Conservation (phyloP, 495 filamentous ascomycete genomes). For the Podospora conica region DNA sequence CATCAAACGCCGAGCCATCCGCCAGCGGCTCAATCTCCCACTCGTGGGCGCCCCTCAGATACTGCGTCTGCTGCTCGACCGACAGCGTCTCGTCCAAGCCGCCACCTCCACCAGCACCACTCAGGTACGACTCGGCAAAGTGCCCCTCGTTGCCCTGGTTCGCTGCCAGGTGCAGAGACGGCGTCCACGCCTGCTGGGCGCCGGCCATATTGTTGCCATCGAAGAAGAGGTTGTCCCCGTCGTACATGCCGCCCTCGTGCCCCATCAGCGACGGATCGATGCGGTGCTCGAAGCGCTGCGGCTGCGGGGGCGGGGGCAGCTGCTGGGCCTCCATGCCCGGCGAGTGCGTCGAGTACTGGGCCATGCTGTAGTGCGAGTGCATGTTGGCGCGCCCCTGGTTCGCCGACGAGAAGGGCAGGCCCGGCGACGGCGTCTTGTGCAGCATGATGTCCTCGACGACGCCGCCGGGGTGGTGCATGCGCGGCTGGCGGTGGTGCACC, state of each 20-base stretch:
- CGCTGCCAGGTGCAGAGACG: constrained; percentile 13
- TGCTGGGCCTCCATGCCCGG: constrained; percentile 2
- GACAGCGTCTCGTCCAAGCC: constrained; percentile 23
- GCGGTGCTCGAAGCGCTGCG: constrained; percentile 21
- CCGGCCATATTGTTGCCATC: constrained; percentile 7
- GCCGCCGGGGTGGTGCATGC: constrained; percentile 29
- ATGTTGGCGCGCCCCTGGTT: not conserved
- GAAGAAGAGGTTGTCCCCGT: constrained; percentile 12
- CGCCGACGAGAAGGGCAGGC: constrained; percentile 24
- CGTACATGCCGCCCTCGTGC: constrained; percentile 14
- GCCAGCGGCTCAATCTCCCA: constrained; percentile 31
- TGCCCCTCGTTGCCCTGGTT: constrained; percentile 17
- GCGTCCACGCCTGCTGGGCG: constrained; percentile 15
- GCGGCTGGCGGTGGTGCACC: constrained; percentile 35
- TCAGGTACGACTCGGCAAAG: constrained; percentile 13
- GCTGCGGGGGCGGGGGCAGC: constrained; percentile 3
- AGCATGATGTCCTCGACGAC: constrained; percentile 49
- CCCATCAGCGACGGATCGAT: constrained; percentile 27
- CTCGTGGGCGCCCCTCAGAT: constrained; percentile 18
- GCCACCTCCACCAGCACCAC: not conserved
- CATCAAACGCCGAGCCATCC: constrained; percentile 21
- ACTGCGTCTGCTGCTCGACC: constrained; percentile 19
- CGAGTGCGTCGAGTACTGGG: constrained; percentile 16
- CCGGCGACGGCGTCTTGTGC: constrained; percentile 40
- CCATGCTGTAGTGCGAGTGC: constrained; percentile 18